Evolutionary conservation across 805 yeast species (phyloP), one percentile per base, ranked within the genome.

Genomic region (Metschnikowia lunata): DNA sequence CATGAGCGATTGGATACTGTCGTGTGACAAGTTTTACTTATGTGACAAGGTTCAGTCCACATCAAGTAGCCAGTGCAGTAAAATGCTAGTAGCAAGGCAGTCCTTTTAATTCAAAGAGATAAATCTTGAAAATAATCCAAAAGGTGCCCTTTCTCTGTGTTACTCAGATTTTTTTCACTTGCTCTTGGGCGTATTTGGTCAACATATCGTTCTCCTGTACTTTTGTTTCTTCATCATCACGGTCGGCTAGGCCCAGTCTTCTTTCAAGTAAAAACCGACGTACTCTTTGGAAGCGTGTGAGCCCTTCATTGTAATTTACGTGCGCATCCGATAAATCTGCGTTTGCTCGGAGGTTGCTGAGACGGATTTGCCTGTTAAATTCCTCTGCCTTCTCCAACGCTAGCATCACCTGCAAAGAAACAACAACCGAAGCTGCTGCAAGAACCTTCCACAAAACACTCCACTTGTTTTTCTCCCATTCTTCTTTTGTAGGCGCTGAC

Each of bases 391-490:
- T 59, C 18, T 67, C 69, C 18, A 75, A 45, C 6, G 74, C 58
- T 8, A 63, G 51, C 59, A 72, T 65, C 4, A 72, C 66, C 47
- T 74, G 71, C 7, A 78, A 53, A 36, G 72, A 66, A 18, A 67
- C 61, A 8, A 66, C 60, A 3, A 72, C 61, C 5, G 69, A 61
- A 7, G 66, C 58, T 11, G 67, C 52, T 45, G 73, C 69, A 6
- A 71, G 50, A 7, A 67, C 60, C 0, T 68, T 56, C n/a, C 76
- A 66, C 42, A 71, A 62, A 41, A 74, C 67, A 55, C 62, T 64
- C 62, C 66, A 68, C 52, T 71, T 71, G 59, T 67, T 72, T 55
- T 61, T 71, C 60, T 66, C 66, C 51, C 66, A 48, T 53, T 69
- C 68, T 49, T 66, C 67, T 53, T 60, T 58, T 43, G 78, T 65